These are phyloP conservation scores for Coniochaeta sp. DNA, from an alignment of 2,329 filamentous ascomycete genomes.

Conservation along the genomic window DNA sequence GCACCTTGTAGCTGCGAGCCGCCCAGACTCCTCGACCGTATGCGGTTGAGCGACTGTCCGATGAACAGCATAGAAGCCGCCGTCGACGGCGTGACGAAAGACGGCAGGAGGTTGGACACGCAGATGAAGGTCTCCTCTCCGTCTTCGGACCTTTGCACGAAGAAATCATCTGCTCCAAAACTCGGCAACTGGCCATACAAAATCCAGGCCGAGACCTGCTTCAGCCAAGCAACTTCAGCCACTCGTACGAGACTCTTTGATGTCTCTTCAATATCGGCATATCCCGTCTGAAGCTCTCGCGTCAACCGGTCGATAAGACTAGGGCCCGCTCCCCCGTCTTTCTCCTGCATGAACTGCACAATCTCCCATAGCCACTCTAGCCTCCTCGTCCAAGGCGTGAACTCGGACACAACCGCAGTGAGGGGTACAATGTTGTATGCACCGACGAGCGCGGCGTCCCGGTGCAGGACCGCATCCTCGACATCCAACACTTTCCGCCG, in stretches of 20 bases:
- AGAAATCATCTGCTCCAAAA: constrained; percentile 79
- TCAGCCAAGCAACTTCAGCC: constrained; percentile 86
- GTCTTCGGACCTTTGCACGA: constrained; percentile 52
- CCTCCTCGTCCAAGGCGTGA: constrained; percentile 76
- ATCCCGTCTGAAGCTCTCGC: constrained; percentile 76
- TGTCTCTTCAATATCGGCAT: constrained; percentile 74
- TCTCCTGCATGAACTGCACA: constrained; percentile 56
- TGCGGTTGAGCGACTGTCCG: constrained; percentile 80
- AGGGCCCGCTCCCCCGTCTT: constrained; percentile 41
- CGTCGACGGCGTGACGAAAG: constrained; percentile 68
- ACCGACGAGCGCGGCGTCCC: constrained; percentile 74
- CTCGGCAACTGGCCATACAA: constrained; percentile 78
- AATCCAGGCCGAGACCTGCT: constrained; percentile 85
- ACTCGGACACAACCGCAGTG: constrained; percentile 75
- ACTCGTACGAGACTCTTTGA: constrained; percentile 66
- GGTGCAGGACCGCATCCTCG: constrained; percentile 68
- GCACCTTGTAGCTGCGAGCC: constrained; percentile 41
- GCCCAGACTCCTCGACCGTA: constrained; percentile 50
- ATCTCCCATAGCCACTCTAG: constrained; percentile 83
- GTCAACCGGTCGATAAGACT: constrained; percentile 71
- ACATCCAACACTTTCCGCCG: constrained; percentile 80
- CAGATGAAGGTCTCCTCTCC: constrained; percentile 50
- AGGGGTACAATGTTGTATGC: constrained; percentile 91
- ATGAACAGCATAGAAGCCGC: constrained; percentile 85
- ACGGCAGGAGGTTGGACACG: constrained; percentile 59